Evolutionary conservation across 2,329 filamentous ascomycete species (phyloP), one percentile per base, ranked within the genome.

Genomic region (Penicillium sp.): DNA sequence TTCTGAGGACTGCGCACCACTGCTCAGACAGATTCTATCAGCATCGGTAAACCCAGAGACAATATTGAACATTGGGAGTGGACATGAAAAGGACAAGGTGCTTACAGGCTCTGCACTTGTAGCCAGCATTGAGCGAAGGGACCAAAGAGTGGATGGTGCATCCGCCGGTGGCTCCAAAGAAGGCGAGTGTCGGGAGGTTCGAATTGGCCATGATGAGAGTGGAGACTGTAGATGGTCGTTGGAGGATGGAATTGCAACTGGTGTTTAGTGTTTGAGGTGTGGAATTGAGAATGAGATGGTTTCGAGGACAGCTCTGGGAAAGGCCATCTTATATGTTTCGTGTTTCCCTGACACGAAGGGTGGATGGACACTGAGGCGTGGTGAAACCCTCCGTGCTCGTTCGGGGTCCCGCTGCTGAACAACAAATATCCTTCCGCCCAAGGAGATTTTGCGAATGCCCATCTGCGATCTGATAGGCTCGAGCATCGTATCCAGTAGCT

Each of bases 1-100:
- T 30, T 30, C 18, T 30, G 28, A 30, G 28, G 28, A 16, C 13
- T 30, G 28, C 28, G 28, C n/a, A 30, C 28, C 28, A 30, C 28
- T 30, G n/a, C 4, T 15, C 11, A 16, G 14, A 10, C 13, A 14
- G 7, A 9, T 29, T 29, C n/a, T 16, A 9, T 30, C 14, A 27
- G 25, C 25, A 27, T 11, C 25, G 25, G 11, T 30, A 16, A 9
- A n/a, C 13, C 13, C 7, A 10, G 14, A 30, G 11, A 7, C 7
- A 14, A 14, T 6, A 8, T n/a, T n/a, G 27, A 29, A 3, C 9
- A 16, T 7, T 4, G 18, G 7, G 14, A 16, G n/a, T n/a, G n/a
- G n/a, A n/a, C n/a, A n/a, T n/a, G n/a, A n/a, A n/a, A n/a, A n/a
- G n/a, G n/a, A n/a, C n/a, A n/a, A 16, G 13, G 13, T 14, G 18